Evolutionary conservation across 257 asterid species (phyloP), one percentile per base, ranked within the genome.

Genomic region (Ballota nigra): DNA sequence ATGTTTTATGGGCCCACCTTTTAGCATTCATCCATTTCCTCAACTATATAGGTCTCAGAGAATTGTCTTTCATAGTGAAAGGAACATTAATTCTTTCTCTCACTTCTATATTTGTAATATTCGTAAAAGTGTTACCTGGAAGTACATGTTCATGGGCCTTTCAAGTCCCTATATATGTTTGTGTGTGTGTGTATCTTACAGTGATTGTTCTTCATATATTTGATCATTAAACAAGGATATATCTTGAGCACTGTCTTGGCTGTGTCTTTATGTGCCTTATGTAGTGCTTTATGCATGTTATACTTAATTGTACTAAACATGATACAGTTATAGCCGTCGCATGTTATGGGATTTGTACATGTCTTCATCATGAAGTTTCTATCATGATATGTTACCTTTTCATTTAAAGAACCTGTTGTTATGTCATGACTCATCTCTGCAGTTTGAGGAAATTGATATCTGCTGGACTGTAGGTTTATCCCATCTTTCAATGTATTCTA

Each of bases 1-100:
- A 61, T 68, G 40, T 64, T 18, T 58, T 58, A 41, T 41, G 62
- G 33, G 57, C 47, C 45, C 55, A 31, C 66, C 64, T 55, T 38
- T 63, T 69, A 47, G 47, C 40, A 49, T 23, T 28, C 7, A 15
- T 23, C 24, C 47, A 49, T 47, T 52, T 16, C 23, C 55, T 75
- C 26, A 68, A 57, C 56, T 34, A 11, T 78, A 47, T 36, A 19
- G 33, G 24, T 40, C 49, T 49, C 47, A 36, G 58, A 36, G 58
- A 23, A 26, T 36, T 1, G 34, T n/a, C n/a, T n/a, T n/a, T n/a
- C n/a, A n/a, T 41, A n/a, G 69, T 22, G 36, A 55, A 43, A 43
- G 34, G 63, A 40, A 29, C 56, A 63, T 31, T 43, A 40, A 53
- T 73, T 75, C 51, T 61, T 73, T 75, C 55, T 51, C 49, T 47